Evolutionary conservation across 768 basidiomycete genomes (phyloP), one percentile per base, ranked within the genome.

Genomic region (Arthromyces matolae): DNA sequence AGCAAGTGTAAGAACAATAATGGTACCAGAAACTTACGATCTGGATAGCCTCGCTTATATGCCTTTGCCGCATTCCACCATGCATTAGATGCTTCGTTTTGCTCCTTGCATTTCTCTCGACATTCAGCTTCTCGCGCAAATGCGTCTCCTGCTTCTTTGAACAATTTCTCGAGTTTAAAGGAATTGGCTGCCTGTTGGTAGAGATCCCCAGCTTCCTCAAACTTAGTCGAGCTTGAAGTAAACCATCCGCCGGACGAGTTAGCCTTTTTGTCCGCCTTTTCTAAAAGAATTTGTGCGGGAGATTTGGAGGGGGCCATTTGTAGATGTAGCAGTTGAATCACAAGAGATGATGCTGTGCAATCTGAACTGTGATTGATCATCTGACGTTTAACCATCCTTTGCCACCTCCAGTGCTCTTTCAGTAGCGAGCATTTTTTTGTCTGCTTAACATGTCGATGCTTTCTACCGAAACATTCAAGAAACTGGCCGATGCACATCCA

Each of bases 41-140:
- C 87, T 25, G 77, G 93, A 64, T 78, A 82, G 20, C 84, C 86
- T 67, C 88, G 79, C 75, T 97, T 99, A 76, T 89, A 99, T 9
- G 88, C 84, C 71, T 98, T 98, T 27, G 91, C 85, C 10, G 96
- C 94, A 63, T 95, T 96, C 90, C 95, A 97, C 86, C 88, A 98
- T 8, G 94, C 94, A 63, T 94, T 95, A 18, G 93, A 89, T n/a
- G 95, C 94, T 57, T 98, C 96, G 55, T 93, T 93, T 38, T 64
- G 68, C 68, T 98, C 95, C 38, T 88, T 86, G 59, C 83, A 86
- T 51, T 84, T 82, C 68, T 94, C 85, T 57, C 93, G 80, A 65
- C 93, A 96, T 59, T 97, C 93, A 1, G 95, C 96, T 62, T 98
- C 96, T 55, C 87, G 80, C 33, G 92, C 81, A 62, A 94, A 95